Percentiles rank a stretch among this genome's conserved stretches.
Conservation (phyloP, 2,329 filamentous ascomycete species). For the Exophiala xenobiotica region DNA sequence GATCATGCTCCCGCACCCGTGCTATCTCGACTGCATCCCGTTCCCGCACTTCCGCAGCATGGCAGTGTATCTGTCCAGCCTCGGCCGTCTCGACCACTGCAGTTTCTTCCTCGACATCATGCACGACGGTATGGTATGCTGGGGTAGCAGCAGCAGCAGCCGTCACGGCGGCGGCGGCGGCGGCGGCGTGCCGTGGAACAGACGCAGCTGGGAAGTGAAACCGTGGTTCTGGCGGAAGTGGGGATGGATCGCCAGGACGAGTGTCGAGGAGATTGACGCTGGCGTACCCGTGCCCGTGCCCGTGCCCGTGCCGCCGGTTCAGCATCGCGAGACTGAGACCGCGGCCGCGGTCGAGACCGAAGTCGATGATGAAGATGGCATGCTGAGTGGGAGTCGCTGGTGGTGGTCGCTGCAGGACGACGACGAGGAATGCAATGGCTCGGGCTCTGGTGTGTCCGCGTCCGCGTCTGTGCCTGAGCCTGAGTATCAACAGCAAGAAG, state of each 20-base stretch:
- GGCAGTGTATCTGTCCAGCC: slow-evolving; percentile 21
- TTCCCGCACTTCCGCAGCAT: slow-evolving; percentile 25
- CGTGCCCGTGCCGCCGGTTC: too few species aligned
- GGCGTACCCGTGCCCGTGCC: slow-evolving; percentile 30
- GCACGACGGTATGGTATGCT: slow-evolving; percentile 40
- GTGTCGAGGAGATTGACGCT: slow-evolving; percentile 38
- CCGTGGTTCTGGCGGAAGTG: slow-evolving; percentile 49
- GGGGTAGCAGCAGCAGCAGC: slow-evolving; percentile 35
- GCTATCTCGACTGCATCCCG: slow-evolving; percentile 24
- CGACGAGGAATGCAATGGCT: slow-evolving; percentile 6
- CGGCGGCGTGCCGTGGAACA: slow-evolving; percentile 45
- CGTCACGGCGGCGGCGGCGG: slow-evolving; percentile 33
- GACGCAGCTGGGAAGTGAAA: slow-evolving; percentile 47
- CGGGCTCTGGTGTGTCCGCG: too few species aligned
- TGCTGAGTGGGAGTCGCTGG: slow-evolving; percentile 23
- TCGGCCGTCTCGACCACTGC: slow-evolving; percentile 36
- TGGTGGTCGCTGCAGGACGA: slow-evolving; percentile 20
- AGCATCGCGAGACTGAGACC: too few species aligned
- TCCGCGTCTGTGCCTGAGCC: too few species aligned
- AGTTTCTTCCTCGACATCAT: slow-evolving; percentile 40
- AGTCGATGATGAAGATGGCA: slow-evolving; percentile 24
- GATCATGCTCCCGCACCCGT: slow-evolving; percentile 21
- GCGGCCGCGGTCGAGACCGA: slow-evolving; percentile 18
- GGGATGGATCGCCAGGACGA: slow-evolving; percentile 37
- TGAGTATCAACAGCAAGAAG: slow-evolving; percentile 5